Evolutionary conservation across 345 rosid species (phyloP).

Genomic region (Bruguiera sexangula): DNA sequence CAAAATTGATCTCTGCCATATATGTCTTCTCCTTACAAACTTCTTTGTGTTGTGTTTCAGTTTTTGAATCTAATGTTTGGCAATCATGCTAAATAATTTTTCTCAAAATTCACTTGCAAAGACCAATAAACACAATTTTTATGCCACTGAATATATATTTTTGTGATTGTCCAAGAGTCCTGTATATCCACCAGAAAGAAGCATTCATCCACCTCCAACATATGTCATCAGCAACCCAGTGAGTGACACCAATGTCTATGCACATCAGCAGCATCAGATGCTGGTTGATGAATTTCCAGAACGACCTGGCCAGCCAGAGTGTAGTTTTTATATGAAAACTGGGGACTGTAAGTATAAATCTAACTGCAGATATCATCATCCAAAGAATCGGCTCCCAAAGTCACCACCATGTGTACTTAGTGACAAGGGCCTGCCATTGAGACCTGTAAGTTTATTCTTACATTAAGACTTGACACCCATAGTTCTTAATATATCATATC

Average conservation of each 20-base stretch:
- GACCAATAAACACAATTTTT: not conserved
- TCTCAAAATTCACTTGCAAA: not conserved
- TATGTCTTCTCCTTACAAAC: no score
- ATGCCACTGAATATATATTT: slow-evolving; percentile 13
- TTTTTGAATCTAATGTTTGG: not conserved
- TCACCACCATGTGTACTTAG: slow-evolving; percentile 53
- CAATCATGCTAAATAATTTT: not conserved
- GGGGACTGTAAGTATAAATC: slow-evolving; percentile 88
- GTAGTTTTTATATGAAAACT: slow-evolving; percentile 68
- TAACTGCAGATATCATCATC: slow-evolving; percentile 90
- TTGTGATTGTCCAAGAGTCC: slow-evolving; percentile 50
- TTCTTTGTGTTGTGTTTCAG: not conserved
- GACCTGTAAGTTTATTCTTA: slow-evolving; percentile 69
- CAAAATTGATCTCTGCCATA: no score
- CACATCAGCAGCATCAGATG: slow-evolving; percentile 47
- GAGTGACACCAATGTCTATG: slow-evolving; percentile 39
- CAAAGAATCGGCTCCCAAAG: slow-evolving; percentile 51
- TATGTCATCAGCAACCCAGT: slow-evolving; percentile 38
- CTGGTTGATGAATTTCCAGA: slow-evolving; percentile 75
- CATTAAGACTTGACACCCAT: not conserved
- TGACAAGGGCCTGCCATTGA: slow-evolving; percentile 87
- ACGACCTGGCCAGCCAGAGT: slow-evolving; percentile 91
- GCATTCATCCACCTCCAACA: slow-evolving; percentile 45
- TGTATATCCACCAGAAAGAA: slow-evolving; percentile 50
- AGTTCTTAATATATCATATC: not conserved